Base-by-base conservation (phyloP, 192 early-diverging fungal genomes). In the Coemansia interrupta region DNA sequence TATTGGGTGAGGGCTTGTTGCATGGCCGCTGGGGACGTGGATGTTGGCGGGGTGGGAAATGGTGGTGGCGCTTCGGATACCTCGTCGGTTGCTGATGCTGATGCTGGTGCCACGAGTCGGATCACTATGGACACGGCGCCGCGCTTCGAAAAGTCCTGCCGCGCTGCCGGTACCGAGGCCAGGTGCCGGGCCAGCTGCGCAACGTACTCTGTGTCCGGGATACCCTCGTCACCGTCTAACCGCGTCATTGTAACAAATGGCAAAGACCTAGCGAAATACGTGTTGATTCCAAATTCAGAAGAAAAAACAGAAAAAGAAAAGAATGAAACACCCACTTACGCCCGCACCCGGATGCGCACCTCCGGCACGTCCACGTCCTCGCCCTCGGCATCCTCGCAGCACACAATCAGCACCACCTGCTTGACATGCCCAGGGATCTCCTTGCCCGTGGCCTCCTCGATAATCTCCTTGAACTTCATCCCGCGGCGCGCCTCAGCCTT, bases 381-480 rank as follows among this genome's bases (percentile, higher is more conserved):
- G 14, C 84, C 93, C 18, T 92, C 84, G 18, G 64, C 70, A 60
- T 96, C 93, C 63, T 93, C 92, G 60, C 88, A 92, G 75, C 92
- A 90, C 29, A 95, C 82, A 58, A 92, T 91, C 29, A 98, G 83
- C 12, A 92, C 88, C 6, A 94, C 58, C n/a, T 87, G 81, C 70
- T 85, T 92, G 60, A 94, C 87, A 65, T 97, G 90, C 11, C 83
- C 30, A 11, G 91, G 90, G 53, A 94, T 85, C 19, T 90, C 88
- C 75, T 97, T 96, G 82, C 87, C 90, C 41, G 91, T 88, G 26
- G 94, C 86, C 3, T 75, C 82, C 70, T 88, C 86, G 6, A 96
- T 78, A 32, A 95, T 43, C 62, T 91, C 82, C 0, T 89, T 87
- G n/a, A 96, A 83, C 64, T 82, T 87, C 87, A 95, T 88, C 17